These are phyloP conservation scores for Scleroderma bovista DNA, from an alignment of 768 basidiomycete genomes.

Conservation along the genomic window DNA sequence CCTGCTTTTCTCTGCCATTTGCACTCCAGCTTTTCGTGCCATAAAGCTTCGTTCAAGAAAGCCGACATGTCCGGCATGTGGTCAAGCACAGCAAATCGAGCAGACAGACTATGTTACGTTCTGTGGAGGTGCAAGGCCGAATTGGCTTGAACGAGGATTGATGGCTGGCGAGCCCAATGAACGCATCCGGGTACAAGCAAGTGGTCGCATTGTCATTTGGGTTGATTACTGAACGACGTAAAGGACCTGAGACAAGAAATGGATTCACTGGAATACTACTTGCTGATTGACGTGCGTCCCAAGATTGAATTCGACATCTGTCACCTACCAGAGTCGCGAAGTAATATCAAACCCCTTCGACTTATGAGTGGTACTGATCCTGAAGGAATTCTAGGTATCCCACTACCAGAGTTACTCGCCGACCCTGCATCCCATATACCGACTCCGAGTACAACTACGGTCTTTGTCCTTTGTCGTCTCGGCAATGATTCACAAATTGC, in stretches of 20 bases:
- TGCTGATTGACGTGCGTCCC: constrained; percentile 77
- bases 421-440: constrained; percentile 48
- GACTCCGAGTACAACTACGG: constrained; percentile 16
- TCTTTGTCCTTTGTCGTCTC: constrained; percentile 72
- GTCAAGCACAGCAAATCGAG: constrained; percentile 46
- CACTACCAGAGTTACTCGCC: constrained; percentile 58
- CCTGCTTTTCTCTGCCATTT: constrained; percentile 70
- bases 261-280: constrained; percentile 20
- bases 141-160: constrained; percentile 59
- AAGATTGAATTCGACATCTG: constrained; percentile 83
- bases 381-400: constrained; percentile 56
- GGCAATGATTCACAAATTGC: constrained; percentile 95
- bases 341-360: constrained; percentile 39
- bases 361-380: constrained; percentile 1
- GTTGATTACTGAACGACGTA: neutral
- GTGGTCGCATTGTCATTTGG: neutral
- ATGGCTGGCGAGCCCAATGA: constrained; percentile 33
- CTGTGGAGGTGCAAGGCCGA: constrained; percentile 68
- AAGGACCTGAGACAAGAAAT: constrained; percentile 47
- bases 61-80: constrained; percentile 72
- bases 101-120: constrained; percentile 79
- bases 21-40: constrained; percentile 66
- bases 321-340: constrained; percentile 64
- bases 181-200: constrained; percentile 44
- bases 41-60: constrained; percentile 77